Evolutionary conservation across 1,284 basidiomycete species (phyloP).

Genomic region (Sanghuangporus sanghuang): DNA sequence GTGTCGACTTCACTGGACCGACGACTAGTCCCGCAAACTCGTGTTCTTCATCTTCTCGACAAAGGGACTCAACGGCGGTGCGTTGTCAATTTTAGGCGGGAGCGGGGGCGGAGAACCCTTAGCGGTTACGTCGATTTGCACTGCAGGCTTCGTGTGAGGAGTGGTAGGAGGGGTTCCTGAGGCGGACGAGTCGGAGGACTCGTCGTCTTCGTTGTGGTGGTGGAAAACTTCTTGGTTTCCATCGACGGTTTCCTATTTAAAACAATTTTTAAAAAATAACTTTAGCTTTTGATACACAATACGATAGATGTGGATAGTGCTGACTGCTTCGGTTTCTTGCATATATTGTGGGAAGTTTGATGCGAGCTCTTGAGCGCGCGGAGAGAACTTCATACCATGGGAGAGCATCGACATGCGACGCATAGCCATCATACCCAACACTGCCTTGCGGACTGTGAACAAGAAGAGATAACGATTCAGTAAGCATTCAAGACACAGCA

Average conservation of each 20-base stretch:
- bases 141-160: neutral
- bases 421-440: slow-evolving; percentile 80
- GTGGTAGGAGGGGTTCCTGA: neutral
- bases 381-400: slow-evolving; percentile 27
- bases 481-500: neutral
- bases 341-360: slow-evolving; percentile 69
- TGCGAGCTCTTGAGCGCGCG: slow-evolving; percentile 48
- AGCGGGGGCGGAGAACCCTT: neutral
- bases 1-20: too few species aligned
- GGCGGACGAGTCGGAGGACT: neutral
- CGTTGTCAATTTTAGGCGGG: neutral
- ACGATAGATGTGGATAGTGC: slow-evolving; percentile 19
- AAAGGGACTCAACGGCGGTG: neutral
- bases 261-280: neutral
- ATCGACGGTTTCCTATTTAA: slow-evolving; percentile 21
- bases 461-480: neutral
- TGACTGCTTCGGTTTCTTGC: slow-evolving; percentile 71
- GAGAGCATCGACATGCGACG: slow-evolving; percentile 64
- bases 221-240: slow-evolving; percentile 15
- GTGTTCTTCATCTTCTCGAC: slow-evolving; percentile 10
- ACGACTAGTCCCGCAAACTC: slow-evolving; percentile 1
- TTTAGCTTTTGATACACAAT: neutral
- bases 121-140: neutral
- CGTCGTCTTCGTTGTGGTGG: slow-evolving; percentile 15
- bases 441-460: slow-evolving; percentile 74